Evolutionary conservation across 2,329 filamentous ascomycete species (phyloP).

Genomic region (Chaetomiaceae sp.): DNA sequence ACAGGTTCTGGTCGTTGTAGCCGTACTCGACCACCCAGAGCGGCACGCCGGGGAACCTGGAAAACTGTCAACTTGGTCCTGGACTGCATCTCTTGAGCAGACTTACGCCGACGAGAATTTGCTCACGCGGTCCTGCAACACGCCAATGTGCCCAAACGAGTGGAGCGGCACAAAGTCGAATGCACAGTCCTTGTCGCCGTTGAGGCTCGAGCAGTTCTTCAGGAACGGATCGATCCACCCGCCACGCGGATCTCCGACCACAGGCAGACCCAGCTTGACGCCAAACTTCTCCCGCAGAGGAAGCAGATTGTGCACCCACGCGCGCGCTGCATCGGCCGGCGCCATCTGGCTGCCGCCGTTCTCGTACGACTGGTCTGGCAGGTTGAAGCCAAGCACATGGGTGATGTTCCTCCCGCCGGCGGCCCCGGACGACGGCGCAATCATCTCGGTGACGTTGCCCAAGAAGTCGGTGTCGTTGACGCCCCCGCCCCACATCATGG

Average conservation of each 20-base stretch:
- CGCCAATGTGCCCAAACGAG: slow-evolving; percentile 65
- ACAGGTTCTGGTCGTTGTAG: slow-evolving; percentile 51
- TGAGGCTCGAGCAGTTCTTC: slow-evolving; percentile 53
- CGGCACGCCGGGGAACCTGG: slow-evolving; percentile 52
- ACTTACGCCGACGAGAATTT: slow-evolving; percentile 46
- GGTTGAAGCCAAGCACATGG: slow-evolving; percentile 72
- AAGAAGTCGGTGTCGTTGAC: slow-evolving; percentile 53
- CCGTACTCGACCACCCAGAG: slow-evolving; percentile 82
- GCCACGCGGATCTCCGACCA: slow-evolving; percentile 48
- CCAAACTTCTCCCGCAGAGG: slow-evolving; percentile 57
- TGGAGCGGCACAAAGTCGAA: slow-evolving; percentile 62
- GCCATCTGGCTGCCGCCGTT: slow-evolving; percentile 59
- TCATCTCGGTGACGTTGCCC: slow-evolving; percentile 49
- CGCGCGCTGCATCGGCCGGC: slow-evolving; percentile 55
- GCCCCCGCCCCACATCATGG: slow-evolving; percentile 68
- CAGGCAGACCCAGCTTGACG: slow-evolving; percentile 65
- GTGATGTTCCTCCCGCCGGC: slow-evolving; percentile 49
- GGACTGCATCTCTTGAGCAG: too few relatives aligned
- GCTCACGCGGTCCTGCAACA: slow-evolving; percentile 60
- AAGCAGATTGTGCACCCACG: slow-evolving; percentile 67
- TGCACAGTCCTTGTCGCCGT: slow-evolving; percentile 47
- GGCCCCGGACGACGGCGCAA: slow-evolving; percentile 33
- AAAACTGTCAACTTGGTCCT: background rate
- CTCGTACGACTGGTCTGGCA: slow-evolving; percentile 57
- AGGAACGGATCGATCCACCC: slow-evolving; percentile 65